phyloP scores from a whole-genome alignment of 768 basidiomycete species.

The Leccinum incarnatum region DNA sequence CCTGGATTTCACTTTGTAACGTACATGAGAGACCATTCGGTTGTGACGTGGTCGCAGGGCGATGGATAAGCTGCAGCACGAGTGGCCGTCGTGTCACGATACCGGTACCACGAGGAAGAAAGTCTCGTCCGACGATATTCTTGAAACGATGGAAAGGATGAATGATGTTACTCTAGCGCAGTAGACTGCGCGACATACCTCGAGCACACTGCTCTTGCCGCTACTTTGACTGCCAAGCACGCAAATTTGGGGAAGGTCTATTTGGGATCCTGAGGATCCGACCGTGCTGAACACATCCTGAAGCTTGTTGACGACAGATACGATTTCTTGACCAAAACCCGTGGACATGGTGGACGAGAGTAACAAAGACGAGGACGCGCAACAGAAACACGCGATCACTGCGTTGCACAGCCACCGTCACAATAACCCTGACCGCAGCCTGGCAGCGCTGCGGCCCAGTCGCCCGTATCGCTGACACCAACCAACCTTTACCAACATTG shows the following conservation, averaged over 20 bases:
- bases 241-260: constrained; percentile 91
- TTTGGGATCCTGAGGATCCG: constrained; percentile 70
- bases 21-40: constrained; percentile 45
- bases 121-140: constrained; percentile 99
- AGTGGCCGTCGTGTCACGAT: constrained; percentile 97
- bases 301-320: constrained; percentile 79
- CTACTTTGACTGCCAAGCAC: constrained; percentile 90
- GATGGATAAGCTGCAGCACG: constrained; percentile 93
- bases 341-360: constrained; percentile 41
- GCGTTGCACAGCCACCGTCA: constrained; percentile 28
- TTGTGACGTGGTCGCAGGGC: constrained; percentile 51
- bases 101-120: constrained; percentile 97
- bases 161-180: neutral
- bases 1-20: constrained; percentile 18
- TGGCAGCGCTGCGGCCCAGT: neutral
- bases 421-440: neutral
- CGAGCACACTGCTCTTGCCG: constrained; percentile 90
- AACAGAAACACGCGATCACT: constrained; percentile 23
- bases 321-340: constrained; percentile 78
- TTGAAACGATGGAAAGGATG: constrained; percentile 31
- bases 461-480: neutral
- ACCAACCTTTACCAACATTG: neutral
- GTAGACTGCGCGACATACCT: constrained; percentile 47
- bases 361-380: constrained; percentile 12
- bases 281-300: constrained; percentile 89